Percentiles rank a stretch among this genome's conserved stretches.
These are phyloP conservation scores for Amanita muscaria DNA, from an alignment of 768 basidiomycete genomes.

Conservation along the genomic window DNA sequence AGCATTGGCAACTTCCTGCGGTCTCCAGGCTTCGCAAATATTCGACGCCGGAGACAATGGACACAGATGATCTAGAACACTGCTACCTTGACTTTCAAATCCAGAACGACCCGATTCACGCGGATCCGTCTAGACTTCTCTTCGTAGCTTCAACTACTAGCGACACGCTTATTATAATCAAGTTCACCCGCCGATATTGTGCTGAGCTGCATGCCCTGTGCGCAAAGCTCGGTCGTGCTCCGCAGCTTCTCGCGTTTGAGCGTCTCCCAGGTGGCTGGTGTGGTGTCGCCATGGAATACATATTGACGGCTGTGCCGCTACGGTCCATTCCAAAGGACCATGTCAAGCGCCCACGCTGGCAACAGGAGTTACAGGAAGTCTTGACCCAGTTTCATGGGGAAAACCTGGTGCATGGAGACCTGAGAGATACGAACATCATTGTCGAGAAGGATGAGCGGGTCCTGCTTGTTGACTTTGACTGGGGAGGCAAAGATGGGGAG, in stretches of 20 bases:
- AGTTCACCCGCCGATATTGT: constrained; percentile 14
- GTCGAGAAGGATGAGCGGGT: background rate
- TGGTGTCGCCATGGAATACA: constrained; percentile 17
- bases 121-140: constrained; percentile 6
- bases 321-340: background rate
- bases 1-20: constrained; percentile 5
- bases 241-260: constrained; percentile 15
- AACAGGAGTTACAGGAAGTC: constrained; percentile 3
- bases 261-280: constrained; percentile 19
- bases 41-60: background rate
- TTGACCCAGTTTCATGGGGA: constrained; percentile 11
- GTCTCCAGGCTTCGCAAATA: constrained; percentile 6
- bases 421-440: constrained; percentile 18
- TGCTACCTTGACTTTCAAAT: constrained; percentile 9
- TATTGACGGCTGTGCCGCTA: constrained; percentile 2
- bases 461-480: constrained; percentile 19
- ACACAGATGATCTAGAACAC: background rate
- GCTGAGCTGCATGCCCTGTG: constrained; percentile 15
- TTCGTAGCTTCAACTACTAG: constrained; percentile 4
- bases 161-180: constrained; percentile 11
- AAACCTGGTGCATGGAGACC: constrained; percentile 17
- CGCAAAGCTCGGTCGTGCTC: constrained; percentile 13
- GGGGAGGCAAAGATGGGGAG: constrained; percentile 14
- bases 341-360: background rate
- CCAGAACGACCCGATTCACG: background rate